These are phyloP conservation scores for Echinochloa phyllopogon DNA, from an alignment of 176 grass and related monocot genomes.

Conservation along the genomic window DNA sequence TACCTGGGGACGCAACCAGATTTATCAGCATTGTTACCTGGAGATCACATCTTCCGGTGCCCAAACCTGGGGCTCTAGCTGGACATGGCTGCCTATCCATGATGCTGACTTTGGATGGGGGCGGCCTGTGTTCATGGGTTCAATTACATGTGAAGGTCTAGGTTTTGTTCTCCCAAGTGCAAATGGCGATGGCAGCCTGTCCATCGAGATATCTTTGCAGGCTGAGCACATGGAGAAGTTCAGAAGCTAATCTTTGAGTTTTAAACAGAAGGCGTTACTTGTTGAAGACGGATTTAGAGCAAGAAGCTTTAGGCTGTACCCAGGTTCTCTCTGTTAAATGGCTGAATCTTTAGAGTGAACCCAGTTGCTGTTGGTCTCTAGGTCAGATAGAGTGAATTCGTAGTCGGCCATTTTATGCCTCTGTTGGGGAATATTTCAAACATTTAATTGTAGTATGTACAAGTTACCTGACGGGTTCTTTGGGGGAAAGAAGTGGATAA, in stretches of 20 bases:
- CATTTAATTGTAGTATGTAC: neutral
- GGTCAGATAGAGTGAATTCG: neutral
- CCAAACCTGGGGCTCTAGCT: conserved; percentile 86
- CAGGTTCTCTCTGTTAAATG: conserved; percentile 3
- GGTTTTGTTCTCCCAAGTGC: conserved; percentile 72
- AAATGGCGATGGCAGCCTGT: conserved; percentile 59
- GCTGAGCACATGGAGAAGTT: conserved; percentile 83
- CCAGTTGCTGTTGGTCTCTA: neutral
- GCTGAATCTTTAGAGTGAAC: conserved; percentile 7
- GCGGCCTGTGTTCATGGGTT: conserved; percentile 77
- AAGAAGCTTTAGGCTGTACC: conserved; percentile 21
- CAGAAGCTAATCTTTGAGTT: conserved; percentile 62
- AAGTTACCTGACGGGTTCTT: neutral
- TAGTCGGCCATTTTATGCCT: neutral
- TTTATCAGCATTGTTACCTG: conserved; percentile 60
- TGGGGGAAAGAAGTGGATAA: neutral
- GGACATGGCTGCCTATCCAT: conserved; percentile 74
- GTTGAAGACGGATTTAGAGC: conserved; percentile 2
- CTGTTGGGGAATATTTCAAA: conserved; percentile 8
- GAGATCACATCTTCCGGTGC: conserved; percentile 75
- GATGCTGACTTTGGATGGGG: conserved; percentile 87
- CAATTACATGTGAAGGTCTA: conserved; percentile 66
- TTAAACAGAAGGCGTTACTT: conserved; percentile 16
- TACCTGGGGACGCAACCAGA: conserved; percentile 67
- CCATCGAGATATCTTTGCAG: conserved; percentile 74